Conservation (phyloP, 352 stramenopile genomes). For the Blastocystis sp. region DNA sequence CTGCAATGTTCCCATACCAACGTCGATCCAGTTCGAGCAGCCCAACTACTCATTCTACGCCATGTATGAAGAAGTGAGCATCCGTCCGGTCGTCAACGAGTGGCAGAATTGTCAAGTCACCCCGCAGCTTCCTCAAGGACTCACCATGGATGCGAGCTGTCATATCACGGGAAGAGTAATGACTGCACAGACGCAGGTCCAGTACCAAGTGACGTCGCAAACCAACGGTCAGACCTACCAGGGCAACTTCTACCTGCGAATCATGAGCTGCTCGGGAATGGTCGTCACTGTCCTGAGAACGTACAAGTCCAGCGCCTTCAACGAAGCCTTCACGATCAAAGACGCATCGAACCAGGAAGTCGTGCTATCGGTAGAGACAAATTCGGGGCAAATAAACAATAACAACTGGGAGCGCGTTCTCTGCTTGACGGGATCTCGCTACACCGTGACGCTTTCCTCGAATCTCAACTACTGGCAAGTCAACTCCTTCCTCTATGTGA, state of each 20-base stretch:
- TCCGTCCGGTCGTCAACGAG: not conserved
- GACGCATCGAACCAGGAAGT: not conserved
- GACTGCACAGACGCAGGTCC: not conserved
- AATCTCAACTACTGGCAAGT: not conserved
- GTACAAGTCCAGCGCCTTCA: not conserved
- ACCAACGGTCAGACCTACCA: not conserved
- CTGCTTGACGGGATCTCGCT: not conserved
- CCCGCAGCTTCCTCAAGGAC: not conserved
- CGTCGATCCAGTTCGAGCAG: not conserved
- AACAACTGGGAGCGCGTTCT: not conserved
- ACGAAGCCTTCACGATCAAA: slow-evolving; percentile 13
- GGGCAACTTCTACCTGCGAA: not conserved
- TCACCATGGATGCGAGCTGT: not conserved
- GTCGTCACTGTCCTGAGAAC: not conserved
- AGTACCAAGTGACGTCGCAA: not conserved
- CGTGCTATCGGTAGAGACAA: not conserved
- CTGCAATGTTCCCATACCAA: not conserved
- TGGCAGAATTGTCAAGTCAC: not conserved
- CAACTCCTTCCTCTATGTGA: not conserved
- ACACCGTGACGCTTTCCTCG: not conserved
- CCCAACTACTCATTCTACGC: not conserved
- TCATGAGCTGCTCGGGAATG: not conserved
- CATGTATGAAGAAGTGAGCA: not conserved
- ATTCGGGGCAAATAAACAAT: not conserved
- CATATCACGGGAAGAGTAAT: not conserved